Percentiles rank a stretch among this genome's conserved stretches.
Evolutionary conservation across 2,329 filamentous ascomycete genomes (phyloP).

Genomic region (Pyrenophora tritici-repentis): DNA sequence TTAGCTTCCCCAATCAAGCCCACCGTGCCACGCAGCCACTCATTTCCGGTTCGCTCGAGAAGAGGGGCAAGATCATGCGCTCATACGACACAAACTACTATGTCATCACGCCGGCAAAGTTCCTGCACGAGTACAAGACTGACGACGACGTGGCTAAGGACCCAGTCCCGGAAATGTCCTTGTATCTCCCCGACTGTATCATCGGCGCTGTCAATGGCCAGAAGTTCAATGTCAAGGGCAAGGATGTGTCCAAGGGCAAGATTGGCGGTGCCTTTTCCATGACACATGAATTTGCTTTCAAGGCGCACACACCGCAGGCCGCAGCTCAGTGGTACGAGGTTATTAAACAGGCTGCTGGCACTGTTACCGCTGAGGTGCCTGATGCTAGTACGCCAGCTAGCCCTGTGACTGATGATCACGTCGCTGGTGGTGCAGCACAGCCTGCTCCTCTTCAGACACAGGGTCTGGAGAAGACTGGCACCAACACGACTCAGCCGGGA

Average conservation of each 20-base stretch:
- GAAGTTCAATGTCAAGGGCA: slow-evolving; percentile 95
- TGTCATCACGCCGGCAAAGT: slow-evolving; percentile 85
- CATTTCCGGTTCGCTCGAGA: slow-evolving; percentile 86
- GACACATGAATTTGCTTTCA: slow-evolving; percentile 80
- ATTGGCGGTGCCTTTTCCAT: slow-evolving; percentile 81
- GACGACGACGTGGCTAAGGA: slow-evolving; percentile 75
- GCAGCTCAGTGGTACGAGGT: slow-evolving; percentile 84
- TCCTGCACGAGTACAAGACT: slow-evolving; percentile 95
- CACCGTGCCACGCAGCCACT: slow-evolving; percentile 79
- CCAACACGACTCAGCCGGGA: slow-evolving; percentile 13
- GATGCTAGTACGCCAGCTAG: slow-evolving; percentile 42
- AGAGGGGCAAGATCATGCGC: slow-evolving; percentile 86
- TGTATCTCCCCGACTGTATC: slow-evolving; percentile 89
- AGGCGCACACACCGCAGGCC: slow-evolving; percentile 79
- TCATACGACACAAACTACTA: slow-evolving; percentile 84
- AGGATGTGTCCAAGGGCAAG: slow-evolving; percentile 79
- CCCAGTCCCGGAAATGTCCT: slow-evolving; percentile 80
- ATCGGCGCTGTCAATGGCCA: slow-evolving; percentile 73
- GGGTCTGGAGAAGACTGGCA: slow-evolving; percentile 31
- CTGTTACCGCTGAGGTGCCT: slow-evolving; percentile 50
- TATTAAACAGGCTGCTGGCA: slow-evolving; percentile 66
- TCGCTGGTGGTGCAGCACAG: slow-evolving; percentile 24
- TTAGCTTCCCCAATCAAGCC: slow-evolving; percentile 86
- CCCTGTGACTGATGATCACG: slow-evolving; percentile 22
- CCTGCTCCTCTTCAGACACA: slow-evolving; percentile 42